Conservation (phyloP, 2,329 filamentous ascomycete species). For the Beauveria varroae region DNA sequence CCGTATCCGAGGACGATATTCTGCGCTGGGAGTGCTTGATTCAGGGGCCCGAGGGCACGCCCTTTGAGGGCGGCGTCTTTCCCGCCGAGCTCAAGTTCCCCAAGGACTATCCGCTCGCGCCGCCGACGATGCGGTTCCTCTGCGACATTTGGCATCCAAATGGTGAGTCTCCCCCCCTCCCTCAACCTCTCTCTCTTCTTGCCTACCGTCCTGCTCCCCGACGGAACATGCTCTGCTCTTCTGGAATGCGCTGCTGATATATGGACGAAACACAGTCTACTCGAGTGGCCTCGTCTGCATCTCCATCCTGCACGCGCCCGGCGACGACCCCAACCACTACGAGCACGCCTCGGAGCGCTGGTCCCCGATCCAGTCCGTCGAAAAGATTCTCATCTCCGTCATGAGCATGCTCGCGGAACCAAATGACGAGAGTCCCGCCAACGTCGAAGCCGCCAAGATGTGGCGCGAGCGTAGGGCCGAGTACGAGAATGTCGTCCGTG, state of each 20-base stretch:
- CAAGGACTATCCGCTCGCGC: conserved; percentile 92
- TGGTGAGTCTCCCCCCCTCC: conserved; percentile 41
- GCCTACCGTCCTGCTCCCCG: background rate
- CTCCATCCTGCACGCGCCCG: conserved; percentile 92
- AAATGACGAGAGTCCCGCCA: conserved; percentile 93
- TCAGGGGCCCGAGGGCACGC: conserved; percentile 88
- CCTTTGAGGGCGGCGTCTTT: conserved; percentile 93
- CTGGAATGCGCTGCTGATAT: too few species aligned
- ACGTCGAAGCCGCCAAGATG: conserved; percentile 93
- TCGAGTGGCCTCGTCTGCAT: conserved; percentile 90
- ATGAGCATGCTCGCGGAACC: conserved; percentile 98
- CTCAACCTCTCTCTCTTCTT: background rate
- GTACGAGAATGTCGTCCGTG: conserved; percentile 80
- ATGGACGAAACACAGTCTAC: conserved; percentile 56
- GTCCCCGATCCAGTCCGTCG: conserved; percentile 94
- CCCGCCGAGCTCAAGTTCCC: conserved; percentile 92
- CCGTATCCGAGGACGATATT: conserved; percentile 88
- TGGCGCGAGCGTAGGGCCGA: conserved; percentile 79
- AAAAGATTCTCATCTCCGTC: conserved; percentile 93
- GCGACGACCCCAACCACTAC: conserved; percentile 97
- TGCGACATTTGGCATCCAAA: conserved; percentile 96
- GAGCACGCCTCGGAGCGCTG: conserved; percentile 92
- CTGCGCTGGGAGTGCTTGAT: conserved; percentile 96
- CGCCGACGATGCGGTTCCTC: conserved; percentile 92
- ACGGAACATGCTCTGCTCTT: background rate